Base-by-base conservation (phyloP, 495 filamentous ascomycete species). In the Chaetomium cochliodes region DNA sequence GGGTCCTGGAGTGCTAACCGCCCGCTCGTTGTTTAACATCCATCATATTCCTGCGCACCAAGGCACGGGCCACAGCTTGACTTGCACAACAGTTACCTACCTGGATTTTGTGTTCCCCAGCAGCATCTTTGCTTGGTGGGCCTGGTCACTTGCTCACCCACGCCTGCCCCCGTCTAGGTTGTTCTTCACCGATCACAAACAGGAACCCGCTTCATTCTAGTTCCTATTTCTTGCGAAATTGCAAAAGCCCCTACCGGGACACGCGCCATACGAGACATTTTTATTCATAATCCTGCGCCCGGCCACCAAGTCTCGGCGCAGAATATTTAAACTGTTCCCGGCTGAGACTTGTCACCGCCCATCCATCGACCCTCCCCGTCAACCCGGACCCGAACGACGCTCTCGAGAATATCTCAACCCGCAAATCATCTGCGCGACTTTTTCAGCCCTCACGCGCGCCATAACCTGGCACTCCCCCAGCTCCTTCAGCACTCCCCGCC, bases 211-310 rank as follows among this genome's bases (percentile, higher is more conserved):
- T 63, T 68, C 58, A 60, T 58, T 65, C 61, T 69, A 60, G 41
- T 67, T 63, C 28, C 58, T 67, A 69, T 72, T 68, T 60, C 64
- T 71, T 67, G 65, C 66, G 63, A 75, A 68, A 72, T 71, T 75
- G 62, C 72, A 70, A 49, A 63, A 55, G 28, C 46, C 60, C 49
- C 65, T 50, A 50, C 53, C 61, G 66, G 33, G 64, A 37, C 61
- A 60, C 73, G 70, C 64, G 73, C 76, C 71, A 76, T 78, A 80
- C 79, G 76, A 78, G 77, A 79, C 74, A 78, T 78, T 77, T 78
- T 78, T 74, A 76, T 79, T 73, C 66, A 74, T 73, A 72, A 75
- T 49, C 75, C 75, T 69, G 51, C 63, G 62, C 70, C 71, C 46
- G 18, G n/a, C 69, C 66, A 60, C 65, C 22, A 67, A 69, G 69